Base-by-base conservation (phyloP, 257 asterid genomes). In the Voacanga thouarsii region DNA sequence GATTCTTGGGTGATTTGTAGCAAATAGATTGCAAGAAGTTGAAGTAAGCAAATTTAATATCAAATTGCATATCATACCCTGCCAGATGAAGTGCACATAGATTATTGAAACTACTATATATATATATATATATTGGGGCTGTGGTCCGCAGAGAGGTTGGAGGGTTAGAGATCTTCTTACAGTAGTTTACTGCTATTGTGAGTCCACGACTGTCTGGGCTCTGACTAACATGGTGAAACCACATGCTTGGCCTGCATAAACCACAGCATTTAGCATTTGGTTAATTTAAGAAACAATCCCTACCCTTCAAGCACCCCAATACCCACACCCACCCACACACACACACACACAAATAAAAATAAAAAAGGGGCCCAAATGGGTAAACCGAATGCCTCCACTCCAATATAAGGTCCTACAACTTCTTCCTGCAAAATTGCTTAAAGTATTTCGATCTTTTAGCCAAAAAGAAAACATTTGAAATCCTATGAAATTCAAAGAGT, bases 11-110 rank as follows among this genome's bases (percentile, higher is more conserved):
- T 64, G 83, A 80, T 24, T 89, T 61, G 72, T 78, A 75, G 78
- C 88, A 91, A 45, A 91, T 79, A 14, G 91, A 90, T 77, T 89
- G 94, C 77, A 95, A 83, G 89, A 95, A 91, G 88, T 86, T 91
- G 93, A 93, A 95, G 89, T 93, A 95, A 5, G 99, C 98, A 80
- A 90, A 95, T 78, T 90, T 95, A 68, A 91, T 81, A 77, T 95
- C 99, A 50, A 95, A 95, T 73, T 80, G 89, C 99, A 95, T 95
- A 77, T 95, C 98, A 82, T 93, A 93, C 99, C 99, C 98, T 93
- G 94, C 74, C 79, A 81, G 30, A 79, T 16, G 74, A 73, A 81
- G 47, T 23, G 77, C 61, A 44, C 3, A 72, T 79, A 28, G 75
- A 69, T 75, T 79, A 71, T 28, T 45, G 15, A 71, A 71, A 23